Evolutionary conservation across 352 stramenopile species (phyloP), one percentile per base, ranked within the genome.

Genomic region (Phytophthora sansomeana): DNA sequence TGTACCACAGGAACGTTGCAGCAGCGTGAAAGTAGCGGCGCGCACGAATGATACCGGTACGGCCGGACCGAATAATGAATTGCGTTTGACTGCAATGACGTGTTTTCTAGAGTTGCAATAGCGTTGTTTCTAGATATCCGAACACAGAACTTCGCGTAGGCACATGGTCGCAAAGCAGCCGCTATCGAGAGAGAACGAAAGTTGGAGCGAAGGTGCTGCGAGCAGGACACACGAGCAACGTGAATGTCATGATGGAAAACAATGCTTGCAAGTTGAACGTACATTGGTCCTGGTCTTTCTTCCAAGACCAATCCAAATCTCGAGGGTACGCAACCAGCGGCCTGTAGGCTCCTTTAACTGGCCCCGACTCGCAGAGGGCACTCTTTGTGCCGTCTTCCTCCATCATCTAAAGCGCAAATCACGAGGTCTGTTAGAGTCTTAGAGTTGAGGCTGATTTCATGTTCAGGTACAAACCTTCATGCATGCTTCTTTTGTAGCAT

Each of bases 131-230:
- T 80, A 85, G n/a, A 93, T 50, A 58, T 90, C 70, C 8, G 58
- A 75, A 36, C 74, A 68, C 46, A 93, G 62, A 35, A 92, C 60
- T 54, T 93, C 81, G 24, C 87, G 87, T 9, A 95, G 67, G 56
- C 82, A 91, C 79, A 95, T 93, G 4, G 87, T 95, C 13, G 87
- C 87, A 58, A 93, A 95, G 17, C 74, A 87, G 3, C 87, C 87
- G 38, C 72, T 87, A 8, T 76, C 66, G 7, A 93, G 72, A 17
- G 77, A 78, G 42, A 95, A 92, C 48, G 75, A 74, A 35, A 87
- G 26, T 33, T 72, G 58, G n/a, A 77, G 65, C 13, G 59, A 47
- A 3, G 52, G 55, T 30, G 52, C 58, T 74, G 26, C n/a, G 35
- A 58, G 5, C 1, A 24, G 21, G 21, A 24, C 1, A 3, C 21